A percentile compares a stretch with the other conserved stretches of the same genome.
phyloP scores from a whole-genome alignment of 805 yeast species.

The Cyberlindnera galapagoensis region DNA sequence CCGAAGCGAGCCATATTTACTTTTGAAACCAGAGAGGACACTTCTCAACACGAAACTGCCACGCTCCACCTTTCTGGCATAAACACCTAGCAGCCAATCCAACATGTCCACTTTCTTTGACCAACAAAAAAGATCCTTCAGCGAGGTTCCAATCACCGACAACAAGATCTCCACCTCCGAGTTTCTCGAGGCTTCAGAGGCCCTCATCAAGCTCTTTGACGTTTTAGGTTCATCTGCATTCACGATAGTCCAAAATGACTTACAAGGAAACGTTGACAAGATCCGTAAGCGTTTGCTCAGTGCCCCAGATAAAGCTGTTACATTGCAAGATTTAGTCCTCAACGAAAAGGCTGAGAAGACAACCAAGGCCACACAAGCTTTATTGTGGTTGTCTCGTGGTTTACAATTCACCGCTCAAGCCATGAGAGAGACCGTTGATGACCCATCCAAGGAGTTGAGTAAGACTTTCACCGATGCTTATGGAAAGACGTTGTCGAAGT shows the following conservation, averaged over 20 bases:
- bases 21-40: no score
- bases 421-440: conserved; percentile 68
- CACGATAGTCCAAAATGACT: conserved; percentile 76
- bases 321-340: conserved; percentile 72
- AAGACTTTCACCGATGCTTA: conserved; percentile 83
- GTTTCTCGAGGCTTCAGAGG: conserved; percentile 79
- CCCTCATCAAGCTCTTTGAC: conserved; percentile 77
- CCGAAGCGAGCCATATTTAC: no score
- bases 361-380: conserved; percentile 84
- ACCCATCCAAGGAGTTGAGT: conserved; percentile 57
- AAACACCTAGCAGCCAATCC: no score
- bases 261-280: conserved; percentile 80
- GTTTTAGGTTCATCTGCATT: conserved; percentile 82
- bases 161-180: conserved; percentile 64
- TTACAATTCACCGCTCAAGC: conserved; percentile 88
- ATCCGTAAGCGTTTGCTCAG: conserved; percentile 59
- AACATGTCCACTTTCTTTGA: conserved; percentile 75
- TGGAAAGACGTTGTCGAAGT: conserved; percentile 69
- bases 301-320: conserved; percentile 55
- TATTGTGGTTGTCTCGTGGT: conserved; percentile 82
- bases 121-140: conserved; percentile 65
- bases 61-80: no score
- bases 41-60: no score
- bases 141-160: conserved; percentile 61
- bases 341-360: conserved; percentile 58